Percentiles rank a stretch among this genome's conserved stretches.
phyloP scores from a whole-genome alignment of 345 rosid genomes.

The Populus tremula region DNA sequence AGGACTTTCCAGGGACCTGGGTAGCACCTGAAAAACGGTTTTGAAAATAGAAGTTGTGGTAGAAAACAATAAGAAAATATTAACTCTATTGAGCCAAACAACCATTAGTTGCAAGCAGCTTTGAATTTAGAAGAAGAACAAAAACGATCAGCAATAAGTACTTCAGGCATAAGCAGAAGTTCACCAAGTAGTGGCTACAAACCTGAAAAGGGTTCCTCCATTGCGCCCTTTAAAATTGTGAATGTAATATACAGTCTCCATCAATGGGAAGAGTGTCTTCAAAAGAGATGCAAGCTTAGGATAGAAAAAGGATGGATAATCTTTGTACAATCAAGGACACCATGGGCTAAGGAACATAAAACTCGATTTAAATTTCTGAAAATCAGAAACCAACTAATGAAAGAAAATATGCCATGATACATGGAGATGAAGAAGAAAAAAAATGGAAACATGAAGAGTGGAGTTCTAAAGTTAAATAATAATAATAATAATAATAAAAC shows the following conservation, averaged over 20 bases:
- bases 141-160: no score
- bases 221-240: constrained; percentile 87
- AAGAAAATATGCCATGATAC: no score
- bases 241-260: constrained; percentile 92
- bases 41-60: not conserved
- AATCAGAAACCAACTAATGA: no score
- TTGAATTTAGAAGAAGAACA: no score
- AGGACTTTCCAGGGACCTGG: constrained; percentile 95
- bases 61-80: not conserved
- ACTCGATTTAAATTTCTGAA: not conserved
- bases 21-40: constrained; percentile 51
- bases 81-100: not conserved
- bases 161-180: no score
- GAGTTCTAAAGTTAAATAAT: no score
- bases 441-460: not conserved
- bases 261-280: constrained; percentile 64
- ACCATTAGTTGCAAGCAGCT: not conserved
- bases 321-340: constrained; percentile 47
- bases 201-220: constrained; percentile 95
- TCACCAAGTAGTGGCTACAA: not conserved
- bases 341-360: constrained; percentile 6
- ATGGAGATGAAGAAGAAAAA: not conserved
- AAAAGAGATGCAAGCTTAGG: constrained; percentile 84
- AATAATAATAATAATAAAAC: not conserved
- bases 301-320: constrained; percentile 90